Percentiles rank a stretch among this genome's conserved stretches.
Evolutionary conservation across 176 grass and related monocot genomes (phyloP).

Genomic region (Avena sativa): DNA sequence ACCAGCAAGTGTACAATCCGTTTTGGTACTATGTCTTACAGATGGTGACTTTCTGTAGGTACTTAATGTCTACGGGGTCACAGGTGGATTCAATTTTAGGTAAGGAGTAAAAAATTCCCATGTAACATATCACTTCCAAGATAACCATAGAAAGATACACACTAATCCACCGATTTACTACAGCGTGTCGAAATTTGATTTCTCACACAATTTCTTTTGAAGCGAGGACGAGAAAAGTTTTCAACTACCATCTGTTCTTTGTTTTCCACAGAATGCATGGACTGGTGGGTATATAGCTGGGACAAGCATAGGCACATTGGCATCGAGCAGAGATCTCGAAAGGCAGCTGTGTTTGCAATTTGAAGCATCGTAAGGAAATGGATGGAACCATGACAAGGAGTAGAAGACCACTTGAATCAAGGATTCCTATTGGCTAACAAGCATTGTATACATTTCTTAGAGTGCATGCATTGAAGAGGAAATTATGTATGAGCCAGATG

Average conservation of each 20-base stretch:
- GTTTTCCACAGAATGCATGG: conserved; percentile 79
- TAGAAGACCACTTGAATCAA: not conserved
- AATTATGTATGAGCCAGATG: no score
- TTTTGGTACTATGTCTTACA: not conserved
- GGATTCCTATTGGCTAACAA: not conserved
- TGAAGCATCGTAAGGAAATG: conserved; percentile 11
- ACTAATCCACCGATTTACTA: no score
- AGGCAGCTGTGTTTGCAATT: conserved; percentile 32
- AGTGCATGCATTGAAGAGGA: not conserved
- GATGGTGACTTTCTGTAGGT: conserved; percentile 49
- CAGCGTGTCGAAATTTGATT: not conserved
- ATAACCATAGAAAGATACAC: no score
- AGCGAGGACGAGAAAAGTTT: not conserved
- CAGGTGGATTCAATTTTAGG: conserved; percentile 97
- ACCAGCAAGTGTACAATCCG: not conserved
- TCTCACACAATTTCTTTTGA: conserved; percentile 1
- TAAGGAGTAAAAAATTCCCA: not conserved
- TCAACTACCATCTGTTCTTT: conserved; percentile 15
- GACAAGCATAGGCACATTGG: conserved; percentile 69
- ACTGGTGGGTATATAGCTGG: conserved; percentile 84
- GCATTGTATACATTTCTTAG: not conserved
- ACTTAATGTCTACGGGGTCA: conserved; percentile 81
- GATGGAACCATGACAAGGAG: not conserved
- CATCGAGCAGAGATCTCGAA: conserved; percentile 41
- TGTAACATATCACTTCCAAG: no score